phyloP scores from a whole-genome alignment of 2,329 filamentous ascomycete genomes.

The Thielaviopsis ethacetica region DNA sequence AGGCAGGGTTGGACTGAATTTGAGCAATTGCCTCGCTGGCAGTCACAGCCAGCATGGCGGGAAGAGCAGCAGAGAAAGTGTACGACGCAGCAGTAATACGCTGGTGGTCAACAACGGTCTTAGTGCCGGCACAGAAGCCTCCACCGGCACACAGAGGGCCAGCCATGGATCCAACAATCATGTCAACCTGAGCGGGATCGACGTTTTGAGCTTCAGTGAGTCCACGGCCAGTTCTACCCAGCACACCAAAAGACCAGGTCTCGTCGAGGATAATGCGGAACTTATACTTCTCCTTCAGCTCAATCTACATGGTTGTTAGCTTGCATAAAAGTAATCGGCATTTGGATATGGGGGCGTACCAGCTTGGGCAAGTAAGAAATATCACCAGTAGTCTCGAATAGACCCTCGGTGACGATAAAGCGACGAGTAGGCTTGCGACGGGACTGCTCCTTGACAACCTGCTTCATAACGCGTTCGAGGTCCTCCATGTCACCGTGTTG shows the following conservation, averaged over 20 bases:
- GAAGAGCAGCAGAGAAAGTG: conserved; percentile 88
- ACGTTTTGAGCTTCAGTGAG: conserved; percentile 95
- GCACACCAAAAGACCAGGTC: conserved; percentile 90
- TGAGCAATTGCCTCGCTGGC: conserved; percentile 80
- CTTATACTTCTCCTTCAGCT: conserved; percentile 91
- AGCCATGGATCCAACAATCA: conserved; percentile 87
- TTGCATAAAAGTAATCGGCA: background rate
- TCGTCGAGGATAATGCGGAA: conserved; percentile 96
- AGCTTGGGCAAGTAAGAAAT: conserved; percentile 71
- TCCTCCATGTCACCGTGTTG: conserved; percentile 95
- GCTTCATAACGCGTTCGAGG: conserved; percentile 68
- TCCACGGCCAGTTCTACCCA: conserved; percentile 80
- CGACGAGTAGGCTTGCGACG: conserved; percentile 75
- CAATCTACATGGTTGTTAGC: conserved; percentile 28
- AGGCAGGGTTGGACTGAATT: conserved; percentile 73
- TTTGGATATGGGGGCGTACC: conserved; percentile 30
- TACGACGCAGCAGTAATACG: conserved; percentile 85
- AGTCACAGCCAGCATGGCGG: conserved; percentile 87
- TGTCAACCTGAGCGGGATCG: conserved; percentile 81
- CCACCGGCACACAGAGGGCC: conserved; percentile 84
- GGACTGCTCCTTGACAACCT: conserved; percentile 74
- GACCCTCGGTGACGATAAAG: conserved; percentile 88
- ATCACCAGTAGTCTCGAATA: conserved; percentile 86
- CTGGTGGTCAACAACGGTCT: conserved; percentile 90
- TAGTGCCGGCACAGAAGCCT: conserved; percentile 84